Conservation (phyloP, 306 rosid genomes). For the Benincasa hispida region DNA sequence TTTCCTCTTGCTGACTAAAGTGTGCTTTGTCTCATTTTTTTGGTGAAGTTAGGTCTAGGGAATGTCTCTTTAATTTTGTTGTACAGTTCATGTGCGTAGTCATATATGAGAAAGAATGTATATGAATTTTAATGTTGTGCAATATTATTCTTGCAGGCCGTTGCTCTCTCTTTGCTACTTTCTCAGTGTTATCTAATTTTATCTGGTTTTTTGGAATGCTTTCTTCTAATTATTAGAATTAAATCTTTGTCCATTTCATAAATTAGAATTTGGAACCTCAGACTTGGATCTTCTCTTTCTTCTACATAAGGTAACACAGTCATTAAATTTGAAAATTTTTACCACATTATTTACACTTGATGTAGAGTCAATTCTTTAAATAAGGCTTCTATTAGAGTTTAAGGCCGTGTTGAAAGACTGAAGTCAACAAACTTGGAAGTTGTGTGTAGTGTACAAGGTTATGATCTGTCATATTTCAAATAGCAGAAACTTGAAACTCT, state of each 20-base stretch:
- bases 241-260: neutral
- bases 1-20: slow-evolving; percentile 44
- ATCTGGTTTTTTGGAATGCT: neutral
- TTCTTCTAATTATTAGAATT: neutral
- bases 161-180: neutral
- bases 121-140: slow-evolving; percentile 41
- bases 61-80: slow-evolving; percentile 24
- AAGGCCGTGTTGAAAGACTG: neutral
- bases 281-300: neutral
- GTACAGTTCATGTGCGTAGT: slow-evolving; percentile 53
- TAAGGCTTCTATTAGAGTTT: neutral
- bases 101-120: slow-evolving; percentile 31
- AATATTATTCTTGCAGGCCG: slow-evolving; percentile 35
- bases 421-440: neutral
- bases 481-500: neutral
- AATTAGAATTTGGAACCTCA: neutral
- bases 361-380: neutral
- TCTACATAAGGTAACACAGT: neutral
- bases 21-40: slow-evolving; percentile 44
- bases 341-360: neutral
- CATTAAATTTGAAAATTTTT: neutral
- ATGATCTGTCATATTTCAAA: neutral
- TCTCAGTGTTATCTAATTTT: slow-evolving; percentile 15
- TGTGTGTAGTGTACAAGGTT: neutral
- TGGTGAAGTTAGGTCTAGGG: slow-evolving; percentile 66